Percentiles rank a stretch among this genome's conserved stretches.
These are phyloP conservation scores for Setaria italica DNA, from an alignment of 202 grass and related monocot genomes.

Conservation along the genomic window DNA sequence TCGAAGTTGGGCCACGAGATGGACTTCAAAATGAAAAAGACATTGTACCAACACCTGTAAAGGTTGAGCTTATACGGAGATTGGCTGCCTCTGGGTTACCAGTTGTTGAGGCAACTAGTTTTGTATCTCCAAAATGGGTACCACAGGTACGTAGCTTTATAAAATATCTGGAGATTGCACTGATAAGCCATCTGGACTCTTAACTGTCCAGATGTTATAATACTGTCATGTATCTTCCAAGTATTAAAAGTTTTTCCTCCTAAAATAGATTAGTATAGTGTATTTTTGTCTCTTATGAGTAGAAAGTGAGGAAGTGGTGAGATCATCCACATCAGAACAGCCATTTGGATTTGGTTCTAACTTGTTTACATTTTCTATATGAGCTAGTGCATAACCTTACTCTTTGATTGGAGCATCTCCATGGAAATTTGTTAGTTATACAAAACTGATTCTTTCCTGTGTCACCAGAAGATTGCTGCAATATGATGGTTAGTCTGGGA, in stretches of 20 bases:
- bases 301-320: not conserved
- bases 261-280: not conserved
- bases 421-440: not conserved
- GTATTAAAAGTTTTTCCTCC: not conserved
- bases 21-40: conserved; percentile 89
- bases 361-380: not conserved
- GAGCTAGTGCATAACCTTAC: not conserved
- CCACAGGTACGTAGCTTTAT: conserved; percentile 65
- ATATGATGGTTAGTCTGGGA: not conserved
- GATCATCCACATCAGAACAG: not conserved
- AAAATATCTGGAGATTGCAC: not conserved
- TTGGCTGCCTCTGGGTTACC: conserved; percentile 72
- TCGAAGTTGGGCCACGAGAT: conserved; percentile 95
- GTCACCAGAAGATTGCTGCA: not conserved
- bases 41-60: conserved; percentile 69
- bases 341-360: not conserved
- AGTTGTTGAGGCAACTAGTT: conserved; percentile 89
- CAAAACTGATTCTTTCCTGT: not conserved
- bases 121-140: conserved; percentile 98
- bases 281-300: not conserved
- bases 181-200: not conserved
- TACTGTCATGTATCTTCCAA: not conserved
- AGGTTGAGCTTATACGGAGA: conserved; percentile 81
- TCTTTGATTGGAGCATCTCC: not conserved
- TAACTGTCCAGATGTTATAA: not conserved